Conservation (phyloP, 1,284 basidiomycete species). For the Trametes polyzona region DNA sequence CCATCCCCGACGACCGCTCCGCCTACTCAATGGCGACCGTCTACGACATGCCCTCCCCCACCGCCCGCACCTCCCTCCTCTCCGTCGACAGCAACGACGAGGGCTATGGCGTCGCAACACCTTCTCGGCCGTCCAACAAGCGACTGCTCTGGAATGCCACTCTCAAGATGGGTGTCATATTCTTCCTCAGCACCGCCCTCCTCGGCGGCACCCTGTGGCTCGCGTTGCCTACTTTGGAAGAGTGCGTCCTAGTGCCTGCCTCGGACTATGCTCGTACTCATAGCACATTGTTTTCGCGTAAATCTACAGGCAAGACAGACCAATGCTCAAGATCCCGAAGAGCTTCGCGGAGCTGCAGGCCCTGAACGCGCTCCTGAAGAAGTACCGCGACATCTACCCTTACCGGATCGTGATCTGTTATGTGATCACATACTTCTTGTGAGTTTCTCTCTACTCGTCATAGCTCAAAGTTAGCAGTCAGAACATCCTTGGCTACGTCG, state of each 20-base stretch:
- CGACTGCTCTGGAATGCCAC: conserved; percentile 75
- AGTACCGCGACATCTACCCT: conserved; percentile 86
- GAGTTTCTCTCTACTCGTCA: conserved; percentile 32
- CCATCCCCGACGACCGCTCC: conserved; percentile 49
- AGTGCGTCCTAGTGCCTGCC: conserved; percentile 52
- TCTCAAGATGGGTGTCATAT: conserved; percentile 81
- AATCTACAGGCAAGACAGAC: conserved; percentile 70
- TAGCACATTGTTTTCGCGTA: neutral
- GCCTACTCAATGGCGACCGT: conserved; percentile 69
- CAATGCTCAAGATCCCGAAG: conserved; percentile 76
- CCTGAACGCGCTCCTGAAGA: conserved; percentile 83
- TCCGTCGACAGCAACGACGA: conserved; percentile 40
- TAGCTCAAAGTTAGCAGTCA: neutral
- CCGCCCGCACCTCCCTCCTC: conserved; percentile 37
- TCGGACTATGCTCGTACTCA: neutral
- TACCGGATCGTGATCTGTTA: conserved; percentile 83
- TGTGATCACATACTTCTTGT: conserved; percentile 92
- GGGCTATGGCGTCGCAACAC: conserved; percentile 57
- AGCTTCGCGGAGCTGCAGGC: conserved; percentile 84
- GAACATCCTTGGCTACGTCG: too few species aligned
- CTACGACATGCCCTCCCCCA: conserved; percentile 41
- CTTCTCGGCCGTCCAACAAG: conserved; percentile 45
- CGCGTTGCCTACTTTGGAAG: conserved; percentile 77
- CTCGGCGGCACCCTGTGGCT: conserved; percentile 79
- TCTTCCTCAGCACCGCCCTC: conserved; percentile 68